Conservation (phyloP, 305 asterid species). For the Petunia hybrid region DNA sequence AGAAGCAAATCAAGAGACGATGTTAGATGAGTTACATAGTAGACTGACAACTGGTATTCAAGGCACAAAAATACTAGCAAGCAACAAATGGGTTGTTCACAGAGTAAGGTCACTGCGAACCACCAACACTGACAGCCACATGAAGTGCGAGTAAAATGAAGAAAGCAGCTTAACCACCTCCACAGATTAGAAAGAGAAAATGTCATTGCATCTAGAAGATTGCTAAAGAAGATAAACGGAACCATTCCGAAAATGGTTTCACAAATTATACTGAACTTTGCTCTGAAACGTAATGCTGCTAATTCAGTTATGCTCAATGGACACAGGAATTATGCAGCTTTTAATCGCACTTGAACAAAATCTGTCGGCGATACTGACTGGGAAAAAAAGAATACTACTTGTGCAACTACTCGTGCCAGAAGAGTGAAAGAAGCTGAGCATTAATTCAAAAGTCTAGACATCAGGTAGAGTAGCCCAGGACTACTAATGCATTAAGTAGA, state of each 20-base stretch:
- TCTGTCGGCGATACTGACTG: not conserved
- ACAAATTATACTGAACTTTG: not conserved
- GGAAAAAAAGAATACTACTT: not conserved
- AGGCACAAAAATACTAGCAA: slow-evolving; percentile 3
- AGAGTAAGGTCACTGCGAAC: not conserved
- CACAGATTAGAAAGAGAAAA: not conserved
- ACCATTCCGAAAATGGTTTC: not conserved
- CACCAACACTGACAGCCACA: not conserved
- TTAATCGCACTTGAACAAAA: not conserved
- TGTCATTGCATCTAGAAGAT: not conserved
- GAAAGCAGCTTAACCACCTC: not conserved
- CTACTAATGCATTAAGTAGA: not conserved
- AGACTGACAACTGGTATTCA: not conserved
- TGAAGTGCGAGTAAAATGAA: not conserved
- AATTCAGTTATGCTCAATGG: not conserved
- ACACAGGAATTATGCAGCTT: no score
- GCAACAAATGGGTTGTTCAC: not conserved
- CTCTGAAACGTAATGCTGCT: not conserved
- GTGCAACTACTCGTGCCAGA: not conserved
- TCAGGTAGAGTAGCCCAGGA: not conserved
- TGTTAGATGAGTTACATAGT: not conserved
- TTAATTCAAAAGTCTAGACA: not conserved
- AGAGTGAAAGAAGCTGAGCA: not conserved
- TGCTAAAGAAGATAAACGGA: not conserved
- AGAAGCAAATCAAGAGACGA: not conserved